Conservation (phyloP, 192 early-diverging fungal genomes). For the Umbelopsis sp. region DNA sequence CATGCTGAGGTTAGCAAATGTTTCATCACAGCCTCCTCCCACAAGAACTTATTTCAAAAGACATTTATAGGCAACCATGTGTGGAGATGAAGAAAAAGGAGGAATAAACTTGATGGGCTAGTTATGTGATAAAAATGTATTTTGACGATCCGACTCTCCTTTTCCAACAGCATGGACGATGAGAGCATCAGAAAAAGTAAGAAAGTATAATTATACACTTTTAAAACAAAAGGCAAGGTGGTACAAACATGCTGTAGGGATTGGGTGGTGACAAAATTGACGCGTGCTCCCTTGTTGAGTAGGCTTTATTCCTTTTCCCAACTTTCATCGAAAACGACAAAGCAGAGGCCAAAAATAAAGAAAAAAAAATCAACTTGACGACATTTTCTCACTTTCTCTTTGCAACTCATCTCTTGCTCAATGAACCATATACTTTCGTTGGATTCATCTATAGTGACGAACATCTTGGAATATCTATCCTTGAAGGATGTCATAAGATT, state of each 20-base stretch:
- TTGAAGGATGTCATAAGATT: constrained; percentile 5
- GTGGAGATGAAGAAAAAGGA: not conserved
- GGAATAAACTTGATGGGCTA: not conserved
- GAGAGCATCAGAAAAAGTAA: not conserved
- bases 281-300: constrained; percentile 4
- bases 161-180: no score
- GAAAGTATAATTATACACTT: not conserved
- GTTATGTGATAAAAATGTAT: not conserved
- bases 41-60: no score
- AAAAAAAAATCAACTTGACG: not conserved
- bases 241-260: constrained; percentile 17
- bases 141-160: constrained; percentile 15
- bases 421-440: constrained; percentile 1
- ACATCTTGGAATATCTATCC: not conserved
- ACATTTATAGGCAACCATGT: no score
- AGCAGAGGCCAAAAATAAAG: no score
- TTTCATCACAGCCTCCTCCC: no score
- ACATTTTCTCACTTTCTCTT: not conserved
- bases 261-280: constrained; percentile 16
- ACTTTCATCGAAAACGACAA: constrained; percentile 1
- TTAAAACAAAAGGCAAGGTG: not conserved
- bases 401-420: not conserved
- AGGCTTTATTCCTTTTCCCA: constrained; percentile 8
- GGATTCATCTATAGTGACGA: not conserved
- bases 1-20: no score